These are phyloP conservation scores for Areca catechu DNA, from an alignment of 176 grass and related monocot species.

Conservation along the genomic window DNA sequence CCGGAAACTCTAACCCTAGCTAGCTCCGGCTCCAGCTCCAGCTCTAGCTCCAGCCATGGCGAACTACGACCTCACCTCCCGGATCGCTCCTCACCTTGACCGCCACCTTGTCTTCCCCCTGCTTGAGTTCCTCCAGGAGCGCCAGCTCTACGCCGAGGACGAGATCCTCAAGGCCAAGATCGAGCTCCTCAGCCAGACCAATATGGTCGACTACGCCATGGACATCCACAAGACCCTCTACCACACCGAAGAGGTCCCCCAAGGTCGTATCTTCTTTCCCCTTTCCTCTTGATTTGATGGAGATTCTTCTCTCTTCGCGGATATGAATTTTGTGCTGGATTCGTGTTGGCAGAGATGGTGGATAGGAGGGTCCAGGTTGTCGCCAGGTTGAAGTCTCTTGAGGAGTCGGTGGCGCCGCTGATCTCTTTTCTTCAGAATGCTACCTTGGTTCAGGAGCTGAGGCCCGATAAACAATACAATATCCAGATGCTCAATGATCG, in stretches of 20 bases:
- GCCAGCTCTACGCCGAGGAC: slow-evolving; percentile 46
- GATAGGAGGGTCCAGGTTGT: slow-evolving; percentile 70
- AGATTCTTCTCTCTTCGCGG: background rate
- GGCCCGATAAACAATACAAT: slow-evolving; percentile 84
- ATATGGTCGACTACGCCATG: slow-evolving; percentile 98
- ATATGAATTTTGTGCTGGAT: background rate
- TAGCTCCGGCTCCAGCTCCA: background rate
- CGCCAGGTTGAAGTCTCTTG: slow-evolving; percentile 54
- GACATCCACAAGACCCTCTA: slow-evolving; percentile 92
- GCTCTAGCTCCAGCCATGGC: slow-evolving; percentile 22
- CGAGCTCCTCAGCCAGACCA: slow-evolving; percentile 76
- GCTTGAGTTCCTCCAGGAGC: slow-evolving; percentile 86
- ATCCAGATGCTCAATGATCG: slow-evolving; percentile 77
- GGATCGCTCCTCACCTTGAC: slow-evolving; percentile 51
- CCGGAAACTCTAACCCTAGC: too few relatives aligned
- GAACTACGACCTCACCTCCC: slow-evolving; percentile 57
- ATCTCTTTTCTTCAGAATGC: slow-evolving; percentile 65
- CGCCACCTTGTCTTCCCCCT: slow-evolving; percentile 75
- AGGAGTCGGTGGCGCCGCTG: slow-evolving; percentile 50
- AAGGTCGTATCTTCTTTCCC: slow-evolving; percentile 14
- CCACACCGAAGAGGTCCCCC: slow-evolving; percentile 70
- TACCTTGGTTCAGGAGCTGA: slow-evolving; percentile 68
- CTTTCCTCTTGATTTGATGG: background rate
- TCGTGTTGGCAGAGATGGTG: slow-evolving; percentile 42
- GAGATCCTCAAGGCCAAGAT: slow-evolving; percentile 89